Evolutionary conservation across 2,329 filamentous ascomycete genomes (phyloP).

Genomic region (Diaporthe ampelina): DNA sequence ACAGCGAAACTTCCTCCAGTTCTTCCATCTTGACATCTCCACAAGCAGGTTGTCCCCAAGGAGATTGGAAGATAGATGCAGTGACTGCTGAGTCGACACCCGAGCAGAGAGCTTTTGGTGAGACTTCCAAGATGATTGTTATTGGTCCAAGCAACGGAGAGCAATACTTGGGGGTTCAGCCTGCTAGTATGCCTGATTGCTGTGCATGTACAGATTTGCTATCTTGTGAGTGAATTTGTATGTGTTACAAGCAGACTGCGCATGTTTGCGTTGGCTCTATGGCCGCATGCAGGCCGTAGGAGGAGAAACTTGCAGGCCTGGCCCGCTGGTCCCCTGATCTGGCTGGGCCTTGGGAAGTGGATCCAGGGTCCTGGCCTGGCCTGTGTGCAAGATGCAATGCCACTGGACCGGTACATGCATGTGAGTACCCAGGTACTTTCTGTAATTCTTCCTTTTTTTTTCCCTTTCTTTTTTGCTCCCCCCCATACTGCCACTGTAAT

Average conservation of each 20-base stretch:
- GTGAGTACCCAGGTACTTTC: background rate
- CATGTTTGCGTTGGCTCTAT: slow-evolving; percentile 1
- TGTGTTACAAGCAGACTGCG: background rate
- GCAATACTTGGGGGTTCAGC: background rate
- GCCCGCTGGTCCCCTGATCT: slow-evolving; percentile 19
- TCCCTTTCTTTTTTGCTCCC: too few relatives aligned
- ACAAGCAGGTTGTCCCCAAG: too few relatives aligned
- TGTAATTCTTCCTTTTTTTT: background rate
- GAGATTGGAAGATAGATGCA: too few relatives aligned
- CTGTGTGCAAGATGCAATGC: background rate
- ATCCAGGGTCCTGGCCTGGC: slow-evolving; percentile 21
- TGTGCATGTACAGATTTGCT: background rate
- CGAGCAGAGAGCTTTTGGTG: too few relatives aligned
- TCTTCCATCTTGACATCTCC: too few relatives aligned
- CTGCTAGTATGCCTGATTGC: background rate
- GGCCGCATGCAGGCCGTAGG: slow-evolving; percentile 16
- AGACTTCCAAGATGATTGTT: background rate
- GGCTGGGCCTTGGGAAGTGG: slow-evolving; percentile 9
- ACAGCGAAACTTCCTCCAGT: too few relatives aligned
- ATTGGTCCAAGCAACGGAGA: background rate
- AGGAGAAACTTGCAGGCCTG: background rate
- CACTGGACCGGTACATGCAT: background rate
- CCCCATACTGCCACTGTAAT: background rate
- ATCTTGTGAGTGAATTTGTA: background rate
- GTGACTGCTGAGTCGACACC: too few relatives aligned